Conservation (phyloP, 108 stramenopile genomes). For the Craspedostauros australis region DNA sequence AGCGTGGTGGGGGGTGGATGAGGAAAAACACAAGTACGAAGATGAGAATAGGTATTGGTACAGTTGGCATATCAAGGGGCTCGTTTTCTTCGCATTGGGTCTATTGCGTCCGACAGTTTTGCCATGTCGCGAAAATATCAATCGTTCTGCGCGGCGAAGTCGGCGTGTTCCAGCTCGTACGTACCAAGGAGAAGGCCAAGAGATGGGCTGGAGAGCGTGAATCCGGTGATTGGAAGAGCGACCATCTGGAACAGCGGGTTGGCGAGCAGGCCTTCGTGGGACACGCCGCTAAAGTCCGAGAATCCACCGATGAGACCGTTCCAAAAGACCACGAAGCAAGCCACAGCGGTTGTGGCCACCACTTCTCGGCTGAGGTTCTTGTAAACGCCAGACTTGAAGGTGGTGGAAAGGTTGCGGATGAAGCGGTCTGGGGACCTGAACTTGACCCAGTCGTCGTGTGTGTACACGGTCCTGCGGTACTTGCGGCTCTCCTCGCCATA, state of each 20-base stretch:
- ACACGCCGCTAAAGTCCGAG: slow-evolving; percentile 32
- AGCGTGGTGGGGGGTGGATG: not conserved
- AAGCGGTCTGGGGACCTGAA: slow-evolving; percentile 51
- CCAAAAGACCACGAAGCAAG: slow-evolving; percentile 28
- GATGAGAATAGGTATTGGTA: too few species aligned
- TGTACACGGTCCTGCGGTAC: slow-evolving; percentile 66
- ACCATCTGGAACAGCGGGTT: slow-evolving; percentile 16
- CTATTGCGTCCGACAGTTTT: not conserved
- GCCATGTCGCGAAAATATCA: not conserved
- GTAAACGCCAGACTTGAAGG: slow-evolving; percentile 40
- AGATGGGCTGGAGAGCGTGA: slow-evolving; percentile 34
- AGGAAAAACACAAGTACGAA: not conserved
- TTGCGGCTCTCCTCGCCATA: slow-evolving; percentile 51
- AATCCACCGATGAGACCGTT: slow-evolving; percentile 37
- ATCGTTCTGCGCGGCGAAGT: too few species aligned
- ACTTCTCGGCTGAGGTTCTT: slow-evolving; percentile 42
- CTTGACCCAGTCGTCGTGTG: slow-evolving; percentile 63
- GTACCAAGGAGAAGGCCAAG: slow-evolving; percentile 51
- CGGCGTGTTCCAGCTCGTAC: too few species aligned
- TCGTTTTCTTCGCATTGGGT: too few species aligned
- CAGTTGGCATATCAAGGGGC: too few species aligned
- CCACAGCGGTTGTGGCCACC: slow-evolving; percentile 22
- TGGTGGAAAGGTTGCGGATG: slow-evolving; percentile 28
- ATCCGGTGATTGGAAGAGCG: slow-evolving; percentile 34
- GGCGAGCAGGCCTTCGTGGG: slow-evolving; percentile 26